Evolutionary conservation across 2,329 filamentous ascomycete genomes (phyloP), one percentile per base, ranked within the genome.

Genomic region (Penicillium digitatum): DNA sequence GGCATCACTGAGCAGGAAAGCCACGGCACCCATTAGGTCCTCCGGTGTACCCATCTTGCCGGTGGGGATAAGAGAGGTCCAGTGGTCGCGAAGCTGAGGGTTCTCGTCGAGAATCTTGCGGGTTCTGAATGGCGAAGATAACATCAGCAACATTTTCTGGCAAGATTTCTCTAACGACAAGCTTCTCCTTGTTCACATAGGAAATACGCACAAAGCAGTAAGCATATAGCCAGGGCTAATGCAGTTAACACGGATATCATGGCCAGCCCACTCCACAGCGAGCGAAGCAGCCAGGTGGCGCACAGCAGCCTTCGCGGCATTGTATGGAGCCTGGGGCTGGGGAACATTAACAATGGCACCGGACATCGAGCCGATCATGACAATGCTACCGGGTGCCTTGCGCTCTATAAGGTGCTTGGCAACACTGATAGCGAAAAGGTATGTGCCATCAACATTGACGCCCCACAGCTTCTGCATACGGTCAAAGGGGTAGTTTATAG

Each of bases 191-290:
- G 10, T 31, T 2, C 8, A 18, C 6, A 9, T 8, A 24, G 11
- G 16, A 8, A 22, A 24, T n/a, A 56, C 88, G 83, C 81, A 93
- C 88, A 96, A 77, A 55, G 91, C 89, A 16, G 93, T 96, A 63
- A 96, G 79, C 93, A 97, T 97, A 76, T 97, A 97, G 42, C 94
- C 93, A 0, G 93, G 93, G 29, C 87, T 91, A 72, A 97, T 94
- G 75, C 89, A 94, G 78, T 97, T 97, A 63, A 97, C 93, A 34
- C 93, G 85, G 69, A 97, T 96, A 63, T 87, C 87, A 35, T 87
- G 85, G 63, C 86, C 81, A 0, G 93, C 91, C 93, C 94, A 97
- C 75, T 97, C 94, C 48, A 96, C 92, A 34, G 92, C 92, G 66
- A 96, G 81, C 61, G 88, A 94, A 35, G 89, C 83, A 12, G 90